Percentiles rank a stretch among this genome's conserved stretches.
These are phyloP conservation scores for Zangia roseola DNA, from an alignment of 768 basidiomycete species.

Conservation along the genomic window DNA sequence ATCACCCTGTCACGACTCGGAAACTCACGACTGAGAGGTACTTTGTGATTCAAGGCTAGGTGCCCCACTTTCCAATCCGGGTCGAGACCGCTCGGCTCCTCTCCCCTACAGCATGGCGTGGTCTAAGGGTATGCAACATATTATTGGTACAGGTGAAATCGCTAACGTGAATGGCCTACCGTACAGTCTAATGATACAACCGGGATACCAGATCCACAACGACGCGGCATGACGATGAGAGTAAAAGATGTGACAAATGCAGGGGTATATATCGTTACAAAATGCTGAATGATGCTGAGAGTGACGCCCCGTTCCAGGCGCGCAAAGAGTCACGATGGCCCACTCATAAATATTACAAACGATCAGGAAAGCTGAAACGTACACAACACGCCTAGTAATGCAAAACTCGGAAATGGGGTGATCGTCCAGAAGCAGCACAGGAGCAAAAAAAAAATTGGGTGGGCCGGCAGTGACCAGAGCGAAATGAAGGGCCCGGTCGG, in stretches of 20 bases:
- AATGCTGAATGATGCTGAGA: constrained; percentile 16
- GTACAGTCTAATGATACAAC: constrained; percentile 18
- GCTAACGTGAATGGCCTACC: constrained; percentile 17
- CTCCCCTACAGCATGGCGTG: background rate
- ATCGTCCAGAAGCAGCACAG: constrained; percentile 3
- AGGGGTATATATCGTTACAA: constrained; percentile 18
- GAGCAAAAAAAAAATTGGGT: background rate
- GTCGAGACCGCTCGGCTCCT: constrained; percentile 9
- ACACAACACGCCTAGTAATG: background rate
- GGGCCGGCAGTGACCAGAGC: constrained; percentile 4
- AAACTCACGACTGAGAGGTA: background rate
- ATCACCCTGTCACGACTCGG: too few relatives aligned
- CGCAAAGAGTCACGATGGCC: constrained; percentile 4
- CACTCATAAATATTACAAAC: constrained; percentile 20
- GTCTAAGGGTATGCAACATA: constrained; percentile 6
- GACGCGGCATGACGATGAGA: background rate
- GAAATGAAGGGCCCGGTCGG: background rate
- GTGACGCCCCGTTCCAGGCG: constrained; percentile 9
- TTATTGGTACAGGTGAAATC: constrained; percentile 5
- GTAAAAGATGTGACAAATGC: constrained; percentile 3
- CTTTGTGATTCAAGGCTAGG: constrained; percentile 5
- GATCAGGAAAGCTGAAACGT: background rate
- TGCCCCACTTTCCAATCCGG: constrained; percentile 8
- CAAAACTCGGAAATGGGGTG: background rate
- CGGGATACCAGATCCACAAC: constrained; percentile 23